Percentiles rank a stretch among this genome's conserved stretches.
Conservation (phyloP, 768 basidiomycete species). For the Suillus lakei region DNA sequence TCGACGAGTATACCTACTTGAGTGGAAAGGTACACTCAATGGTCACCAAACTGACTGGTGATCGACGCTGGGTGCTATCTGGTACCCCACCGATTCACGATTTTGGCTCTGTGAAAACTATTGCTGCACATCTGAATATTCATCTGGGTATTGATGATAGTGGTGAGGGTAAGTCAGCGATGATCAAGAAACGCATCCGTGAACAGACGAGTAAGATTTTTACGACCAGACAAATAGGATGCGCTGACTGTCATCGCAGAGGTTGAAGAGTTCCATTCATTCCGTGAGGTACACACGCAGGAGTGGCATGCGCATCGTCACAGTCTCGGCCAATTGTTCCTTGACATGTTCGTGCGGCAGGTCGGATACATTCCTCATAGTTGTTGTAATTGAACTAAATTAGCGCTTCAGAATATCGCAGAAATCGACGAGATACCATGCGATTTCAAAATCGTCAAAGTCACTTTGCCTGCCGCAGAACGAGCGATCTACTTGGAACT, state of each 20-base stretch:
- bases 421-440: conserved; percentile 97
- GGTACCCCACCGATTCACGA: conserved; percentile 94
- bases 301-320: conserved; percentile 94
- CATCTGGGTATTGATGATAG: conserved; percentile 93
- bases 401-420: conserved; percentile 73
- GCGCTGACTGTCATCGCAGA: conserved; percentile 47
- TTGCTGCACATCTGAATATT: conserved; percentile 85
- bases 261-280: conserved; percentile 94
- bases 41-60: conserved; percentile 75
- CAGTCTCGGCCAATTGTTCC: conserved; percentile 78
- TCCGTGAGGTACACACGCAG: conserved; percentile 89
- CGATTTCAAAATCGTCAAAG: conserved; percentile 60
- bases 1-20: conserved; percentile 95
- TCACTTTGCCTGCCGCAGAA: conserved; percentile 88
- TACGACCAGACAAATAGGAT: conserved; percentile 1
- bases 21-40: conserved; percentile 80
- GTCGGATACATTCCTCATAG: conserved; percentile 42
- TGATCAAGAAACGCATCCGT: conserved; percentile 78
- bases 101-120: conserved; percentile 89
- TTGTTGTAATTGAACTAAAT: conserved; percentile 12
- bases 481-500: conserved; percentile 94
- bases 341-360: conserved; percentile 85
- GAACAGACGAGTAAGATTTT: conserved; percentile 78
- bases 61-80: conserved; percentile 93
- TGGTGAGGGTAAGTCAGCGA: conserved; percentile 73